Conservation (phyloP, 305 asterid species). For the Rubia peregrina region DNA sequence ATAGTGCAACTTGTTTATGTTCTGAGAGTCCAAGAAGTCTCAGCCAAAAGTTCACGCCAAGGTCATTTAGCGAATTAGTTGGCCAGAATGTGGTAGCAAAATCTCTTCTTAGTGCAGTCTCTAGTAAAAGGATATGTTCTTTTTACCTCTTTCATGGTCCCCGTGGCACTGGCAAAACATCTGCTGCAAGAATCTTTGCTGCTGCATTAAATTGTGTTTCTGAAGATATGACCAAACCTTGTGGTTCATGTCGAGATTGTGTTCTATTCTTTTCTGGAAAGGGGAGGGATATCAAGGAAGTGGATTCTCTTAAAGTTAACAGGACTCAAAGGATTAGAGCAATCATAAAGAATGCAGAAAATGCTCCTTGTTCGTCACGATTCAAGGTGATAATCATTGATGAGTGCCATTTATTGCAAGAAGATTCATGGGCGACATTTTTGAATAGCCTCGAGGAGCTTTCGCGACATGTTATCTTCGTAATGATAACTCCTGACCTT, state of each 20-base stretch:
- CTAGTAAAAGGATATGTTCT: constrained; percentile 37
- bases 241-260: constrained; percentile 73
- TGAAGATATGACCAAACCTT: constrained; percentile 38
- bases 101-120: constrained; percentile 47
- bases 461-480: constrained; percentile 44
- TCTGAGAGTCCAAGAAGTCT: constrained; percentile 49
- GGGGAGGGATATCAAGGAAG: constrained; percentile 47
- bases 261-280: constrained; percentile 55
- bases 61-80: constrained; percentile 57
- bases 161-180: constrained; percentile 80
- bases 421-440: constrained; percentile 57
- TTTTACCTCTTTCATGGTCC: constrained; percentile 75
- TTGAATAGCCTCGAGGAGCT: constrained; percentile 47
- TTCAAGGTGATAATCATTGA: constrained; percentile 64
- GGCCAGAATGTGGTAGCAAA: constrained; percentile 52
- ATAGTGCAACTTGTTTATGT: constrained; percentile 26
- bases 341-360: constrained; percentile 35
- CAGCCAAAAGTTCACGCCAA: constrained; percentile 60
- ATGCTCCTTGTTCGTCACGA: constrained; percentile 42
- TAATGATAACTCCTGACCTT: constrained; percentile 59
- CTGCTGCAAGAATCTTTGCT: constrained; percentile 67
- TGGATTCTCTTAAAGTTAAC: constrained; percentile 49
- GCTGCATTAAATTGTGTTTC: constrained; percentile 80
- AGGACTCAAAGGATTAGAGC: constrained; percentile 35
- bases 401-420: constrained; percentile 68